Base-by-base conservation (phyloP, 2,329 filamentous ascomycete genomes). In the Calcarisporium arbuscula region DNA sequence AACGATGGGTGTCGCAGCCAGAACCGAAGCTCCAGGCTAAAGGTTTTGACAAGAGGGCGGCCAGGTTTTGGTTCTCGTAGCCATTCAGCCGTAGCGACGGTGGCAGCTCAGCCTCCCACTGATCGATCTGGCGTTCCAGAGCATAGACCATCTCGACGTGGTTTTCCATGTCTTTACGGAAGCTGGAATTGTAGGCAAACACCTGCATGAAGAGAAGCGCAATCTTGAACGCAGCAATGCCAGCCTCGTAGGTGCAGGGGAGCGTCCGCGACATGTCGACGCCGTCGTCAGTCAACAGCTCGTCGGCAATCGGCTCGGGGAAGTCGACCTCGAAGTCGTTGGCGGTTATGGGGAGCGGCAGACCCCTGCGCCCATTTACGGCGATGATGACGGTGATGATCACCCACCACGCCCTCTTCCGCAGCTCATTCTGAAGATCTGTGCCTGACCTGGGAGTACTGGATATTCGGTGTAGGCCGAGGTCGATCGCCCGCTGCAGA, bases 311-410 rank as follows among this genome's bases (percentile, higher is more conserved):
- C 5, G 77, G 63, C 38, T 84, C 72, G 2, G 85, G 86, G 30
- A 87, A 74, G 41, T 87, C 85, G 22, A 85, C 75, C 48, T 94
- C 86, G 46, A 88, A 82, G 43, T 92, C 85, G 33, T 85, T 77
- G 4, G 80, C 63, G 9, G 77, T 73, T 30, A 92, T 72, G 2
- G 80, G 76, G 72, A 92, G 84, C 2, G 86, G 86, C 12, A 80
- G 71, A 14, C 86, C 86, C 22, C 89, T 74, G 38, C 84, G 85
- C 15, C 84, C 84, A 46, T 78, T 78, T 8, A 90, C 64, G n/a
- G 75, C 77, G 8, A 84, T 68, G 40, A 78, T 71, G 11, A 88
- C 67, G 5, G 72, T 66, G 26, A 88, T 60, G 9, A 89, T 68
- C 6, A 70, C 70, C 82, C 85, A 94, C 67, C 86, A 94, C 1